phyloP scores from a whole-genome alignment of 768 basidiomycete genomes.

The Astraeus odoratus region DNA sequence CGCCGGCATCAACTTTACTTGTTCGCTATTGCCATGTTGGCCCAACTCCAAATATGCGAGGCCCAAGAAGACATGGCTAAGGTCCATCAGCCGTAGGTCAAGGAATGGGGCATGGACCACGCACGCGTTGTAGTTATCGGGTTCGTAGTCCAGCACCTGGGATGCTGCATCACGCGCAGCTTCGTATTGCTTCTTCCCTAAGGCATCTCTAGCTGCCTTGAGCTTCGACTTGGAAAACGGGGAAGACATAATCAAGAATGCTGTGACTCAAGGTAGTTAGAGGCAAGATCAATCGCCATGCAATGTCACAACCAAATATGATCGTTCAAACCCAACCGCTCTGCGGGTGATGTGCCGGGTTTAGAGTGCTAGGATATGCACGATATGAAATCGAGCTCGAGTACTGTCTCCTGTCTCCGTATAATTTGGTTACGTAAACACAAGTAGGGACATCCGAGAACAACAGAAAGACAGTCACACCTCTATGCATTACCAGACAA shows the following conservation, averaged over 20 bases:
- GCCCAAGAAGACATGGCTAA: constrained; percentile 81
- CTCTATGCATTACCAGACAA: no score
- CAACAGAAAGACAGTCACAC: no score
- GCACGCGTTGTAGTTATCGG: constrained; percentile 84
- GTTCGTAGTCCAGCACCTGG: constrained; percentile 66
- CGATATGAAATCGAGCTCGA: no score
- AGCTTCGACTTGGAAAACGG: constrained; percentile 61
- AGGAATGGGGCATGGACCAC: constrained; percentile 22
- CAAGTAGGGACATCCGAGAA: no score
- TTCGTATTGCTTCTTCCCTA: constrained; percentile 69
- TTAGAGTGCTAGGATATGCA: no score
- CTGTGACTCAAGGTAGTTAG: no score
- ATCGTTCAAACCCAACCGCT: no score
- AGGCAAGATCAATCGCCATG: no score
- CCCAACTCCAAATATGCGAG: constrained; percentile 73
- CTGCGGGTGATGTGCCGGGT: no score
- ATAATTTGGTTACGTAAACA: no score
- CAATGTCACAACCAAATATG: no score
- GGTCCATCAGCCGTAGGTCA: constrained; percentile 2
- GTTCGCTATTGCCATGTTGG: constrained; percentile 69
- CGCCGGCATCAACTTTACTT: constrained; percentile 48
- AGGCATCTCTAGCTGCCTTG: constrained; percentile 69
- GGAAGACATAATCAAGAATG: constrained; percentile 25
- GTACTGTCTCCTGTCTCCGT: no score
- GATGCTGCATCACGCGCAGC: constrained; percentile 60